A percentile compares a stretch with the other conserved stretches of the same genome.
phyloP scores from a whole-genome alignment of 805 yeast species.

The Vanderwaltozyma polyspora region DNA sequence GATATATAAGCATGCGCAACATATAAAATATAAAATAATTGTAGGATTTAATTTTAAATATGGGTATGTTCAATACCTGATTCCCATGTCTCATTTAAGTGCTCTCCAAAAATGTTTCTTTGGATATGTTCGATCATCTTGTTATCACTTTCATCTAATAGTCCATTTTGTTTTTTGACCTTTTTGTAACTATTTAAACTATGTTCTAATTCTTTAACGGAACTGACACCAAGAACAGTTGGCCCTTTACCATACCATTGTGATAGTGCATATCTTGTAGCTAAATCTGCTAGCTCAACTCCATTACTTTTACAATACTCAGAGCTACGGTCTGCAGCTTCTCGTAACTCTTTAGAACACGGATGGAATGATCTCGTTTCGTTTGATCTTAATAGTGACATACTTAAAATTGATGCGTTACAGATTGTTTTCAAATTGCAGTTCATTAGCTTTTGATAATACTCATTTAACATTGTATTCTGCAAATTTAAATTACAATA shows the following conservation, averaged over 20 bases:
- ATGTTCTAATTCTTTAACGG: constrained; percentile 45
- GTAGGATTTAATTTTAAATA: too few relatives aligned
- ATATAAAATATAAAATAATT: background rate
- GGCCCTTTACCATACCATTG: constrained; percentile 46
- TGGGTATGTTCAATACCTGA: constrained; percentile 17
- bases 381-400: constrained; percentile 69
- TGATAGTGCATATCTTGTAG: constrained; percentile 63
- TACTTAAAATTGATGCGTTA: constrained; percentile 78
- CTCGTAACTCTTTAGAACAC: constrained; percentile 46
- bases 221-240: constrained; percentile 72
- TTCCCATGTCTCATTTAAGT: constrained; percentile 57
- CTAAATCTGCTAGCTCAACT: constrained; percentile 67
- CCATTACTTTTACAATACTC: constrained; percentile 33
- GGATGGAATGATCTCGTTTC: constrained; percentile 75
- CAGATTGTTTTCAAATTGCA: constrained; percentile 11
- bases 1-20: too few relatives aligned
- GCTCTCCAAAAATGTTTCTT: constrained; percentile 36
- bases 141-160: constrained; percentile 33
- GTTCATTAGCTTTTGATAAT: constrained; percentile 24
- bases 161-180: constrained; percentile 24
- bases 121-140: constrained; percentile 34
- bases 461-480: constrained; percentile 35
- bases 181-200: constrained; percentile 51
- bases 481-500: constrained; percentile 79
- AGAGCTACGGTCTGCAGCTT: constrained; percentile 34